phyloP scores from a whole-genome alignment of 305 asterid genomes.

The Stenogyne calaminthoides region DNA sequence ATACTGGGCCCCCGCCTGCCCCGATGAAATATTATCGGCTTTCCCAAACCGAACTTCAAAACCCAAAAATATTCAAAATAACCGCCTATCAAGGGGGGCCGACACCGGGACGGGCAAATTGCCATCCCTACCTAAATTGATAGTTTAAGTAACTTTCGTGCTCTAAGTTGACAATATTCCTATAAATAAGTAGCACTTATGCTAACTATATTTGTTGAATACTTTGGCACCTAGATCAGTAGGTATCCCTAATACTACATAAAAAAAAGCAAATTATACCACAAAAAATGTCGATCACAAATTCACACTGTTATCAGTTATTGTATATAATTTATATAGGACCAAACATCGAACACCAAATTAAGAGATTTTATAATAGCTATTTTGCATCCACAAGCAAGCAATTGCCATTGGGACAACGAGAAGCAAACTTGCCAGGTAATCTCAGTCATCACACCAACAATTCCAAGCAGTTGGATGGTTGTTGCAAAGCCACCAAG shows the following conservation, averaged over 20 bases:
- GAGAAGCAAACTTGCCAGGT: constrained; percentile 98
- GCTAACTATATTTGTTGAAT: constrained; percentile 1
- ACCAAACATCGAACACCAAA: background rate
- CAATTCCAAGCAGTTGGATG: constrained; percentile 94
- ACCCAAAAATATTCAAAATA: no score
- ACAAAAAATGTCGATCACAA: background rate
- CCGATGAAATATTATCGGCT: no score
- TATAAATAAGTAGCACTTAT: background rate
- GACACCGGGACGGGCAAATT: no score
- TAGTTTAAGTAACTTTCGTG: no score
- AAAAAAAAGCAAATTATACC: background rate
- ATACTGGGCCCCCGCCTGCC: no score
- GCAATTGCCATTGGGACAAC: constrained; percentile 97
- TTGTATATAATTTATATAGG: background rate
- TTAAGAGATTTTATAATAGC: constrained; percentile 27
- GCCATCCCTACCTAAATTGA: no score
- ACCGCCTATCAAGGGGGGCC: no score
- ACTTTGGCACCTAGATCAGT: background rate
- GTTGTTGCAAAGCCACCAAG: constrained; percentile 99
- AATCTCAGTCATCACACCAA: constrained; percentile 94
- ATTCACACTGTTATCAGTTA: background rate
- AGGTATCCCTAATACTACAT: background rate
- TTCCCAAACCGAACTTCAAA: no score
- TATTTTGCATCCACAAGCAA: constrained; percentile 99
- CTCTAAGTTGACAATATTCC: no score